Percentiles rank a stretch among this genome's conserved stretches.
These are phyloP conservation scores for Cytospora schulzeri DNA, from an alignment of 2,329 filamentous ascomycete species.

Conservation along the genomic window DNA sequence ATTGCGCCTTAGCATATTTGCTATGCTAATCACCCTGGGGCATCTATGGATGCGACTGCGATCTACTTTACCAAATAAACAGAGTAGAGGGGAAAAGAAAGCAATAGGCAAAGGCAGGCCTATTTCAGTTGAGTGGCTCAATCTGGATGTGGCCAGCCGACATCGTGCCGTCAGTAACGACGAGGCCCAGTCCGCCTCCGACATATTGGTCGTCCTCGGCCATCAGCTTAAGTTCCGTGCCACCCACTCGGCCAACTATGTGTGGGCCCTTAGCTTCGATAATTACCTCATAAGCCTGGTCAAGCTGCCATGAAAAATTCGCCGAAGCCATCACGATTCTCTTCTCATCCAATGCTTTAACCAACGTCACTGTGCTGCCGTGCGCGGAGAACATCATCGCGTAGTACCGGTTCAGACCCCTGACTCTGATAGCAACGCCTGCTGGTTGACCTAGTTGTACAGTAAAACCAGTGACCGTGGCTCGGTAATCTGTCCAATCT, in stretches of 20 bases:
- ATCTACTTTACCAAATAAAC: too few species aligned
- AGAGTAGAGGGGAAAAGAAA: too few species aligned
- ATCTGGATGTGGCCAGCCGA: conserved; percentile 28
- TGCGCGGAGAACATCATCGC: conserved; percentile 30
- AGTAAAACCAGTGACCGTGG: conserved; percentile 30
- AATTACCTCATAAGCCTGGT: conserved; percentile 29
- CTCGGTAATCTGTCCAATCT: conserved; percentile 37
- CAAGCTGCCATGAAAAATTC: conserved; percentile 30
- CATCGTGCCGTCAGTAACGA: conserved; percentile 31
- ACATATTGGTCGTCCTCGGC: conserved; percentile 29
- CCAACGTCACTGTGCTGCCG: conserved; percentile 27
- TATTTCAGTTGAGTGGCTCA: background rate
- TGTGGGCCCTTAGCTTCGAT: conserved; percentile 20
- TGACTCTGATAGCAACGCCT: conserved; percentile 35
- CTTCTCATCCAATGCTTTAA: conserved; percentile 32
- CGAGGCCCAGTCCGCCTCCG: conserved; percentile 31
- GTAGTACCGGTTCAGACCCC: conserved; percentile 38
- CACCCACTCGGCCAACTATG: conserved; percentile 17
- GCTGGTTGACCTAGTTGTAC: conserved; percentile 32
- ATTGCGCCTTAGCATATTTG: too few species aligned
- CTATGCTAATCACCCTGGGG: too few species aligned
- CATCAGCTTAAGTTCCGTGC: conserved; percentile 14
- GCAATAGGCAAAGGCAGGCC: too few species aligned
- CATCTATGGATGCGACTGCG: too few species aligned
- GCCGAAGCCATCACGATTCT: conserved; percentile 26